Conservation (phyloP, 306 rosid genomes). For the Prunus armeniaca region DNA sequence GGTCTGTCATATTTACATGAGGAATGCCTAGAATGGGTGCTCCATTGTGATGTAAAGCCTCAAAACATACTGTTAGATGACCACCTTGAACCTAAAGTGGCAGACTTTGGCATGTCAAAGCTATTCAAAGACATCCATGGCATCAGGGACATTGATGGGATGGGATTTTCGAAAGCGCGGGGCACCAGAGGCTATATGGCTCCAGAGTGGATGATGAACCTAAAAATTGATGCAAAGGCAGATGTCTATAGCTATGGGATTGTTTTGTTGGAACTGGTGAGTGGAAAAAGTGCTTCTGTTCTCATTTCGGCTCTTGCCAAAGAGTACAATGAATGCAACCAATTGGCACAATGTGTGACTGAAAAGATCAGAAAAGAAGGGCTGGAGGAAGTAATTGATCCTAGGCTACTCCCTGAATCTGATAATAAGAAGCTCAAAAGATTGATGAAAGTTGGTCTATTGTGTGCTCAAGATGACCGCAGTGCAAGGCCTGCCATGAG, state of each 20-base stretch:
- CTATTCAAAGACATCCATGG: conserved; percentile 27
- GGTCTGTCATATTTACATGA: conserved; percentile 45
- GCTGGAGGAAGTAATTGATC: conserved; percentile 23
- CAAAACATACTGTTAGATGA: conserved; percentile 41
- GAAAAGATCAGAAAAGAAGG: conserved; percentile 24
- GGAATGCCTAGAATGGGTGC: conserved; percentile 47
- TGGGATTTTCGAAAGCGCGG: conserved; percentile 32
- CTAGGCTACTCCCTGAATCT: background rate
- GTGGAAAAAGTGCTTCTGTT: conserved; percentile 30
- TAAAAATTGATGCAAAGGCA: conserved; percentile 39
- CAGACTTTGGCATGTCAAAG: conserved; percentile 50
- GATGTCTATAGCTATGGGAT: conserved; percentile 48
- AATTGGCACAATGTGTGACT: conserved; percentile 29
- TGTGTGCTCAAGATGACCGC: conserved; percentile 37
- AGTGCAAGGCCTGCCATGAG: conserved; percentile 39
- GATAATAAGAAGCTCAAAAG: conserved; percentile 15
- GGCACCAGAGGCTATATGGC: conserved; percentile 48
- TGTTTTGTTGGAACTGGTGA: conserved; percentile 34
- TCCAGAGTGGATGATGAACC: conserved; percentile 47
- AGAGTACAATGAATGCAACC: background rate
- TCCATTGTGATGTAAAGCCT: conserved; percentile 45
- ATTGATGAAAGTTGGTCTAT: conserved; percentile 28
- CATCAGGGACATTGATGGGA: conserved; percentile 5
- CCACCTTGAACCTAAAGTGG: conserved; percentile 29
- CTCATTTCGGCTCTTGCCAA: background rate